Base-by-base conservation (phyloP, 257 asterid species). In the Salvia hispanica region DNA sequence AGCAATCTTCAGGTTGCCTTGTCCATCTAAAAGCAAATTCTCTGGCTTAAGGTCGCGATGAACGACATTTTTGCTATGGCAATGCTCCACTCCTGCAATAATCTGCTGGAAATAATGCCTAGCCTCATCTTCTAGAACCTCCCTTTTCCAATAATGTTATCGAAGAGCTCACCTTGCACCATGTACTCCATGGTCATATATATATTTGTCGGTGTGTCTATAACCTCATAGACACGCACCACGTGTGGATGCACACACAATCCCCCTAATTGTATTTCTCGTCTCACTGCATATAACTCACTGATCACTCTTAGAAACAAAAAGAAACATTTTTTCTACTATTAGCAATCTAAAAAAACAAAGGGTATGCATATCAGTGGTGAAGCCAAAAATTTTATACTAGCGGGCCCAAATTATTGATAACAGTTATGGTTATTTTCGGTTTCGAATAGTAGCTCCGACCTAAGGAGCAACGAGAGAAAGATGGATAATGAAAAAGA, bases 11-110 rank as follows among this genome's bases (percentile, higher is more conserved):
- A 90, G 92, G 77, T 93, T 93, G 72, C 89, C 80, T 69, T 82
- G 85, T 42, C 87, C 73, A 83, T 90, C 98, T 70, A 93, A 72
- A 62, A 93, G 98, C 80, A 93, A 85, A 76, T 93, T 88, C 76
- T 93, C 98, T 64, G 97, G 97, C 84, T 93, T 93, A 70, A 93
- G 97, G 75, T 93, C 98, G 28, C 98, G 96, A 77, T 93, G 98
- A 64, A 90, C 98, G 73, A 93, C 96, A 96, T 85, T 88, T 74
- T 93, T 88, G 76, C 79, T 82, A 69, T 93, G 98, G 74, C 97
- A 93, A 73, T 93, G 88, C 75, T 90, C 96, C 67, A 93, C 92
- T 25, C 96, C 98, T 14, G 91, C 76, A 78, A 93, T 82, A 71
- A 89, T 88, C 96, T 92, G 98, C 92, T 93, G 98, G 58, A 90